Base-by-base conservation (phyloP, 495 filamentous ascomycete genomes). In the Aspergillus saccharolyticus region DNA sequence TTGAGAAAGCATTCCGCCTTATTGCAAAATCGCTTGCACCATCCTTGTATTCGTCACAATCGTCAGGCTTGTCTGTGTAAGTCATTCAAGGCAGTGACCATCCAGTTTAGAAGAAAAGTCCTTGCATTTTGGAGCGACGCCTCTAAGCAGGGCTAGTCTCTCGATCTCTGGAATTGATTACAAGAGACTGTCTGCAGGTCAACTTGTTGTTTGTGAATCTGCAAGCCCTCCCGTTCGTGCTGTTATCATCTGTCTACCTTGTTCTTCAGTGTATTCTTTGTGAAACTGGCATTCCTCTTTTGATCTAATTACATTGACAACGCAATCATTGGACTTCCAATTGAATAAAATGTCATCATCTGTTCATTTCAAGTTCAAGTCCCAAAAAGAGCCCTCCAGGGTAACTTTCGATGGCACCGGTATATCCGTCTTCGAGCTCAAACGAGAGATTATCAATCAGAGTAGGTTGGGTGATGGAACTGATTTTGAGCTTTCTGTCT, bases 321-420 rank as follows among this genome's bases (percentile, higher is more conserved):
- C 63, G 63, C 61, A 61, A 61, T 64, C 63, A 56, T 70, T 65
- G 64, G 63, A 58, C 67, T 55, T 69, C 65, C 76, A 87, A 65
- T 71, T 72, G 70, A 75, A 76, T 76, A 74, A 72, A 77, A 98
- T 98, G 94, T 82, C 92, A 75, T 97, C 95, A 55, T 97, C 91
- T 60, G 92, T 99, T 70, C 97, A 96, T 78, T 97, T 96, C 88
- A 96, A 96, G 78, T 99, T 97, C 88, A 97, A 97, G 80, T 97
- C 93, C 57, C 90, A 94, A 70, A 96, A 93, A 75, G 95, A 97
- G 71, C 89, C 93, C 54, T 88, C 90, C 20, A 81, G 91, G 69
- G 89, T 99, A 58, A 87, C 90, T 64, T 99, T 99, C 76, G 94
- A 99, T 77, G 94, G 94, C 67, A 97, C 94, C 65, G 90, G 90